Evolutionary conservation across 1,284 basidiomycete genomes (phyloP), one percentile per base, ranked within the genome.

Genomic region (Schizophyllum amplum): DNA sequence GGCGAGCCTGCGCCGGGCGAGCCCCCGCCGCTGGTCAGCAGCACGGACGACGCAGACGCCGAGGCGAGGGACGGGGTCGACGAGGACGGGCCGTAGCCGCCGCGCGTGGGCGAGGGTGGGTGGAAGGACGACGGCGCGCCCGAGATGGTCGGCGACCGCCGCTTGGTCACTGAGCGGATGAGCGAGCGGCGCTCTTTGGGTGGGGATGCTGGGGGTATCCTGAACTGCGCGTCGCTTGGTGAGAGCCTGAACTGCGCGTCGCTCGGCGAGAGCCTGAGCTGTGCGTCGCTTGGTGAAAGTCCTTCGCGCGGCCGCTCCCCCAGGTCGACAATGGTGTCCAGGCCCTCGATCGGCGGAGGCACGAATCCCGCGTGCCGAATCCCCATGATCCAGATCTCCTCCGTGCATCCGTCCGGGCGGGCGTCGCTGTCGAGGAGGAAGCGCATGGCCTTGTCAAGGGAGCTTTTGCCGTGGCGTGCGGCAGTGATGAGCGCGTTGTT

Each of bases 361-460:
- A n/a, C n/a, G 64, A 84, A 89, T 4, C 86, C 87, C 7, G 81
- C 81, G 66, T 94, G 91, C 60, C 81, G 79, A 5, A 92, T 83
- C 25, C 92, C 92, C 51, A 94, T 77, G 5, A 94, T 71, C 90
- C 90, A 94, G 49, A 94, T 94, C 0, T 86, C 80, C 24, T 93
- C 89, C 0, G 79, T 67, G 57, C 83, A 92, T 63, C 82, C 86
- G 71, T 94, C 92, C 1, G 90, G 90, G 4, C 79, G 82, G 13
- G 87, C 81, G 69, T 95, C 92, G 62, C 81, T 84, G 72, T 95
- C 92, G 59, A 93, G 77, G 5, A 95, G 73, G 70, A 92, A 90
- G 24, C 92, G 79, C 75, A 93, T 82, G 2, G 86, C 87, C 68
- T 86, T 88, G 74, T 87, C 86, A 56, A 90, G 70, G 59, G 87